Percentiles rank a stretch among this genome's conserved stretches.
Evolutionary conservation across 2,329 filamentous ascomycete genomes (phyloP).

Genomic region (Colletotrichum euphorbiae): DNA sequence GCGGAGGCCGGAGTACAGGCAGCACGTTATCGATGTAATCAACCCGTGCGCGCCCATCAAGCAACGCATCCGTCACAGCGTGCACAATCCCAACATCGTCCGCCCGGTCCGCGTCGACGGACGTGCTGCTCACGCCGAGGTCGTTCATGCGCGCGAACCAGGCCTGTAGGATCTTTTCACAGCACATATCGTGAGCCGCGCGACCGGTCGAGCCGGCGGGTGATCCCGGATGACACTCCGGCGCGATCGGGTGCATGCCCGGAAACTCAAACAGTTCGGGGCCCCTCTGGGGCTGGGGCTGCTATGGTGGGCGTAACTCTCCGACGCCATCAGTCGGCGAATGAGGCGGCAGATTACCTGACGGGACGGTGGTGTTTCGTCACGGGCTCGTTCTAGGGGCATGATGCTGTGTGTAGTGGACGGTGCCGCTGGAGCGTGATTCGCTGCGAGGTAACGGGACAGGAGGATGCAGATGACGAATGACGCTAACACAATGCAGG

Average conservation of each 20-base stretch:
- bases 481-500: not conserved
- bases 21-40: not conserved
- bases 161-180: not conserved
- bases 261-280: not conserved
- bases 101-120: not conserved
- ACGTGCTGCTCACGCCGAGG: not conserved
- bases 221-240: not conserved
- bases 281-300: not conserved
- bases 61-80: not conserved
- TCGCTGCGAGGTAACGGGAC: not conserved
- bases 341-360: not conserved
- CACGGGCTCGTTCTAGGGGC: not conserved
- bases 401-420: not conserved
- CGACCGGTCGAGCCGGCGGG: not conserved
- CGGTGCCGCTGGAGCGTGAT: not conserved
- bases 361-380: not conserved
- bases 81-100: not conserved
- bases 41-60: not conserved
- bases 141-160: not conserved
- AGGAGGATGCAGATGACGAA: not conserved
- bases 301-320: not conserved
- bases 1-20: not conserved
- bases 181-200: not conserved
- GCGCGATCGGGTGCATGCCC: constrained; percentile 1
- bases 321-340: not conserved